Evolutionary conservation across 148 eudicot species (phyloP), one percentile per base, ranked within the genome.

Genomic region (Rhododendron kiyosumense): DNA sequence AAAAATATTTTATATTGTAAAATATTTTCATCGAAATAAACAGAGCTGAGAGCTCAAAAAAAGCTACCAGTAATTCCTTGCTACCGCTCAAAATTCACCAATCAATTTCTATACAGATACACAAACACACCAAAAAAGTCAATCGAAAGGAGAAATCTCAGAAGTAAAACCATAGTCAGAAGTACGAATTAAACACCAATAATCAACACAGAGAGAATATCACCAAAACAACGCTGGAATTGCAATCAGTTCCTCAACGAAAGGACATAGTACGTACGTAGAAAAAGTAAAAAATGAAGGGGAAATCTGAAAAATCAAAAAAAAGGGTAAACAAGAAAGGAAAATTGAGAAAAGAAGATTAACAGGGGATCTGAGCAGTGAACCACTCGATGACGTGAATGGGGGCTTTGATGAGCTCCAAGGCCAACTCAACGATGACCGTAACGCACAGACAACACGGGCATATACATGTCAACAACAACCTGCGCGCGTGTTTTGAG

Each of bases 391-490:
- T 92, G 79, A 93, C 95, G 83, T 92, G 95, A 86, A 93, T 77
- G 30, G 95, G 95, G 14, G 95, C 94, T 82, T 93, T 93, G 83
- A 93, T 86, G 78, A 93, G 89, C 84, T 90, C 92, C 82, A 93
- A 84, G 3, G 95, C 94, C 46, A 93, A 76, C 84, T 93, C 94
- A 76, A 93, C 94, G 17, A 93, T 9, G n/a, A 93, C 83, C 73
- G 95, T 93, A 85, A 93, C 92, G 82, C 95, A 93, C 51, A 93
- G 81, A 87, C 93, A 93, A 45, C 95, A 93, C 2, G 95, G 95
- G 67, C 95, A 93, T 88, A 93, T 91, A 73, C 95, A 93, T 65
- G 89, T 89, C 88, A 93, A 83, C 82, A 78, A 13, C 87, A 93
- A 90, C 82, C 95, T 93, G 89, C 30, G 15, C 32, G 38, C 30